Evolutionary conservation across 441 rosid species (phyloP), one percentile per base, ranked within the genome.

Genomic region (Adansonia rubrostipa): DNA sequence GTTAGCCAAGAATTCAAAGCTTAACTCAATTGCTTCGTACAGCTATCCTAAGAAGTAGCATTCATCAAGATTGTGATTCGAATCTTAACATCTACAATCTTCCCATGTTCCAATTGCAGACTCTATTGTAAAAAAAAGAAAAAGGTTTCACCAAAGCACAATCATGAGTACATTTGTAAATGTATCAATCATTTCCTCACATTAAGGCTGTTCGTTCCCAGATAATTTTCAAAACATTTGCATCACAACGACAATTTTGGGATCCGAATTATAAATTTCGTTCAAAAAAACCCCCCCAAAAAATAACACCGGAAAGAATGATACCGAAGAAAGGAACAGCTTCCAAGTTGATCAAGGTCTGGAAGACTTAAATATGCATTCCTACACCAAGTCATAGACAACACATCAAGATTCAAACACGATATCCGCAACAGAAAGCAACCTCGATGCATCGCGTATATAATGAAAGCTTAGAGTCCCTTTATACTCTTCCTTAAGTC

Each of bases 211-310:
- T 64, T 13, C 36, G 20, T 19, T 74, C 47, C 42, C 9, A 60
- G 15, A 58, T 40, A 9, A 36, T 36, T 6, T 56, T 36, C 17
- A 24, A 36, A 65, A 56, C 33, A 64, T 56, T 76, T 63, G 68
- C 60, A 76, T 71, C 51, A 4, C 40, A 76, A 74, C 65, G 56
- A 80, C 80, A 77, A 36, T 71, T 80, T 63, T 57, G 54, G 40
- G 36, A 54, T 80, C 48, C 48, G 68, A 50, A 47, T 45, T 33
- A 71, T 33, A 54, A 65, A 60, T 75, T 20, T 76, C 36, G 56
- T 57, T 14, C 62, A 50, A 44, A 9, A 19, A 70, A 24, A 24
- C 28, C 28, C 63, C 69, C 4, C 44, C 36, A 50, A 44, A 6
- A 68, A 15, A 33, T 11, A 44, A 56, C 6, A 47, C 20, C 33